phyloP scores from a whole-genome alignment of 2,329 filamentous ascomycete genomes.

The Fusarium sp. region DNA sequence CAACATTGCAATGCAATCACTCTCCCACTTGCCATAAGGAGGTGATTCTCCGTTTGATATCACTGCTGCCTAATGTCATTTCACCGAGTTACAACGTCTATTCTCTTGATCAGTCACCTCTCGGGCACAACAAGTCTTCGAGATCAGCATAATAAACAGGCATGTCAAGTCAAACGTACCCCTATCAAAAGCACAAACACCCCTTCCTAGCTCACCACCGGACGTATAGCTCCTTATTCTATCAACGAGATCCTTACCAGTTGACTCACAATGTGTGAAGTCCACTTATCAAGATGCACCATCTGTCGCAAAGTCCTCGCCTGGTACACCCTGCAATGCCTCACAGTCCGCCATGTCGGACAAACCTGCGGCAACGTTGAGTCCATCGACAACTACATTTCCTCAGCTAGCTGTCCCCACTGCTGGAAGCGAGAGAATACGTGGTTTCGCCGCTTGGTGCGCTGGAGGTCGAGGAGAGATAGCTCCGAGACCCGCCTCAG shows the following conservation, averaged over 20 bases:
- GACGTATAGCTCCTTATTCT: background rate
- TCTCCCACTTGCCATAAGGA: background rate
- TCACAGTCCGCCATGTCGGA: slow-evolving; percentile 3
- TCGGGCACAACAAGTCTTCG: background rate
- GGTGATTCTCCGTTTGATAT: background rate
- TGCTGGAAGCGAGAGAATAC: slow-evolving; percentile 13
- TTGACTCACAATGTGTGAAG: slow-evolving; percentile 9
- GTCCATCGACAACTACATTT: background rate
- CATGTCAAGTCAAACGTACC: background rate
- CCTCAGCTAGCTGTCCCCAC: slow-evolving; percentile 4
- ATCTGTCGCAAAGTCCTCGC: slow-evolving; percentile 4
- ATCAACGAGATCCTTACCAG: too few species aligned
- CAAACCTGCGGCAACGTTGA: slow-evolving; percentile 10
- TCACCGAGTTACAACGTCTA: background rate
- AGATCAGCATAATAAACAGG: background rate
- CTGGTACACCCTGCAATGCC: slow-evolving; percentile 5
- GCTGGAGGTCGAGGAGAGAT: slow-evolving; percentile 4
- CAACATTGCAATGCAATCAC: background rate
- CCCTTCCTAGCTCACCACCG: background rate
- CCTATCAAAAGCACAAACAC: background rate
- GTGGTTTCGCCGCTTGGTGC: background rate
- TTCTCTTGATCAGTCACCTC: background rate
- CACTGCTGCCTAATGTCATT: background rate
- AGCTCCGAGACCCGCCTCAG: slow-evolving; percentile 7
- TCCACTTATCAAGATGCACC: slow-evolving; percentile 15